Evolutionary conservation across 2,329 filamentous ascomycete genomes (phyloP).

Genomic region (Fusarium vanettenii): DNA sequence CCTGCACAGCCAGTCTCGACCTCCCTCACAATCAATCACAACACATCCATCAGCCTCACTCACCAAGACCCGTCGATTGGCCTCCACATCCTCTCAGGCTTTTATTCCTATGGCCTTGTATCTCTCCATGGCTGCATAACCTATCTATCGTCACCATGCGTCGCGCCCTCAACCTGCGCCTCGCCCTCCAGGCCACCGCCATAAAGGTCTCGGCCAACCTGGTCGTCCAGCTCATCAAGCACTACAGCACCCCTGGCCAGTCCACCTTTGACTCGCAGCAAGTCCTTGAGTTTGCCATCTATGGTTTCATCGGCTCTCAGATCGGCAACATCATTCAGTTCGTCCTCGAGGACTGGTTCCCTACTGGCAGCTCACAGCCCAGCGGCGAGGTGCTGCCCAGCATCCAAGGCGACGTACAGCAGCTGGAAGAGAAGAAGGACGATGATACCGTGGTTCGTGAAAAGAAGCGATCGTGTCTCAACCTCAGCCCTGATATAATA

Average conservation of each 20-base stretch:
- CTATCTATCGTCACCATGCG: constrained; percentile 31
- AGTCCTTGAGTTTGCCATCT: constrained; percentile 50
- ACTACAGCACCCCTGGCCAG: constrained; percentile 29
- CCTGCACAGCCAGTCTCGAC: constrained; percentile 35
- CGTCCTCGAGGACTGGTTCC: constrained; percentile 50
- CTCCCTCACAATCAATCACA: background rate
- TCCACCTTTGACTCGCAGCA: constrained; percentile 48
- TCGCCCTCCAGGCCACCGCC: constrained; percentile 44
- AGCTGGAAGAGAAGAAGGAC: constrained; percentile 40
- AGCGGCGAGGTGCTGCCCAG: constrained; percentile 37
- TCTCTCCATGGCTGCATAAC: constrained; percentile 18
- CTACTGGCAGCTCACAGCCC: constrained; percentile 37
- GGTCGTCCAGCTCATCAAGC: constrained; percentile 43
- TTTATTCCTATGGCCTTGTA: background rate
- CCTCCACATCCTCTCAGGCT: background rate
- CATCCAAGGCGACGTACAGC: constrained; percentile 27
- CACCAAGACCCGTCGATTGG: background rate
- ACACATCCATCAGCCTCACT: background rate
- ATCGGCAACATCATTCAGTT: constrained; percentile 51
- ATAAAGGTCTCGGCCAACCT: constrained; percentile 49
- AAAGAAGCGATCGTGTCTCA: constrained; percentile 24
- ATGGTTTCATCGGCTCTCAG: constrained; percentile 50
- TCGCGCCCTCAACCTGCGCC: constrained; percentile 43
- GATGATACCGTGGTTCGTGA: constrained; percentile 18
- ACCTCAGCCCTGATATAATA: constrained; percentile 43